Conservation (phyloP, 2,329 filamentous ascomycete species). For the Colletotrichum navitas region DNA sequence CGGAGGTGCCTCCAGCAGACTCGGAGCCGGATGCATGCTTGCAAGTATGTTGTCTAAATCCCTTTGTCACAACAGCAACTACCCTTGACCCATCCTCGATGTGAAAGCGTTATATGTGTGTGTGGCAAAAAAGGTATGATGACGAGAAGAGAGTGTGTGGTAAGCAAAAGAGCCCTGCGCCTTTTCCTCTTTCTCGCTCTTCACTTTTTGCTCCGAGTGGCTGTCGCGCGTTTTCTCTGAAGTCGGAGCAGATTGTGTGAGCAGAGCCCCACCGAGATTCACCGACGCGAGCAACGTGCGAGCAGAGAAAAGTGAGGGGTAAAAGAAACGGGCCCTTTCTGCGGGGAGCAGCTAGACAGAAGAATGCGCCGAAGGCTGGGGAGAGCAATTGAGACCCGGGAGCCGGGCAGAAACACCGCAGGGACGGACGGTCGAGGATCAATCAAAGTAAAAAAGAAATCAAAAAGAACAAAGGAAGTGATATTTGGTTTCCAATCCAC, state of each 20-base stretch:
- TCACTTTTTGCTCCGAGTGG: slow-evolving; percentile 6
- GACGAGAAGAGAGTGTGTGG: slow-evolving; percentile 19
- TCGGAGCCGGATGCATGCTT: slow-evolving; percentile 57
- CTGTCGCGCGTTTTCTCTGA: slow-evolving; percentile 34
- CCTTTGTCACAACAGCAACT: slow-evolving; percentile 40
- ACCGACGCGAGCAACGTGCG: slow-evolving; percentile 41
- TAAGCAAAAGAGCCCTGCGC: not conserved
- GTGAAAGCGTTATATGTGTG: slow-evolving; percentile 9
- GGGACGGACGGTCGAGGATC: slow-evolving; percentile 7
- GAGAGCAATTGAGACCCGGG: slow-evolving; percentile 34
- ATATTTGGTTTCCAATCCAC: slow-evolving; percentile 26
- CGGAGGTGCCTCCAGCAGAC: slow-evolving; percentile 51
- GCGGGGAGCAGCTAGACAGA: slow-evolving; percentile 22
- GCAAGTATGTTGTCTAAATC: slow-evolving; percentile 34
- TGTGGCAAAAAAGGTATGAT: slow-evolving; percentile 19
- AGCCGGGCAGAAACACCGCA: slow-evolving; percentile 13
- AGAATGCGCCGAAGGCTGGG: slow-evolving; percentile 33
- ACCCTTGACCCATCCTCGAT: slow-evolving; percentile 39
- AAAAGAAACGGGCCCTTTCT: slow-evolving; percentile 40
- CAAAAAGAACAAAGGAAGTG: slow-evolving; percentile 6
- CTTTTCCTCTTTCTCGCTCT: slow-evolving; percentile 1
- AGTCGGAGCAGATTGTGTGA: slow-evolving; percentile 41
- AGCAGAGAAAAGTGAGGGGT: slow-evolving; percentile 41
- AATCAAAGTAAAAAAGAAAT: too few species aligned
- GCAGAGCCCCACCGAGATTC: slow-evolving; percentile 43